phyloP scores from a whole-genome alignment of 2,329 filamentous ascomycete species.

The Aspergillus fumigatiaffinis region DNA sequence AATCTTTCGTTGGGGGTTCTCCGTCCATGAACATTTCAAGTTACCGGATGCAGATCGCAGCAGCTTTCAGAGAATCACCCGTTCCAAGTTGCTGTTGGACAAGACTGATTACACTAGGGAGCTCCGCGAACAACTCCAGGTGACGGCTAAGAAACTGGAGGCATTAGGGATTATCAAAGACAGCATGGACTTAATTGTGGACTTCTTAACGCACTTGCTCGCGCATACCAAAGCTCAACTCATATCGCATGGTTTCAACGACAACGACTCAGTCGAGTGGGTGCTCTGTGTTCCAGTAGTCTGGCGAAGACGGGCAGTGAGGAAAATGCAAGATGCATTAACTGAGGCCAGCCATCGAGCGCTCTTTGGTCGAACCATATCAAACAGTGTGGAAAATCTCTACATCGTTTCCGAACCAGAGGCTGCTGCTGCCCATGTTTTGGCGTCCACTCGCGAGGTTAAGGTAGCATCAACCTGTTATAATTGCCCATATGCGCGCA shows the following conservation, averaged over 20 bases:
- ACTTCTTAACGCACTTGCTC: neutral
- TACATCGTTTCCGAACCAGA: constrained; percentile 15
- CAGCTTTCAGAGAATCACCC: neutral
- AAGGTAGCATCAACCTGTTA: neutral
- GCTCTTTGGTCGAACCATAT: constrained; percentile 1
- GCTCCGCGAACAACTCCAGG: neutral
- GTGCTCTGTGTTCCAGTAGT: constrained; percentile 1
- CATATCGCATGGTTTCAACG: neutral
- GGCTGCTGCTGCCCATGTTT: constrained; percentile 8
- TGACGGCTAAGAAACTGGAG: neutral
- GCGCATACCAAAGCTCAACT: neutral
- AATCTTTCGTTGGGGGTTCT: neutral
- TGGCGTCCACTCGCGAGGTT: neutral
- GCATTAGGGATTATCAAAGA: neutral
- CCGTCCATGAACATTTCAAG: neutral
- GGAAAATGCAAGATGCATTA: constrained; percentile 3
- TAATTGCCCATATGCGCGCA: neutral
- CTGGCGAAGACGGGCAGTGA: constrained; percentile 2
- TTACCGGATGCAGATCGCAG: neutral
- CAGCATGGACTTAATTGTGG: constrained; percentile 1
- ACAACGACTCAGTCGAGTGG: constrained; percentile 1
- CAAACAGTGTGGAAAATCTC: constrained; percentile 5
- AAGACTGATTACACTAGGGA: neutral
- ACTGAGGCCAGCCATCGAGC: constrained; percentile 1
- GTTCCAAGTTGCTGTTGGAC: constrained; percentile 4